phyloP scores from a whole-genome alignment of 768 basidiomycete genomes.

The Lentinula boryana region DNA sequence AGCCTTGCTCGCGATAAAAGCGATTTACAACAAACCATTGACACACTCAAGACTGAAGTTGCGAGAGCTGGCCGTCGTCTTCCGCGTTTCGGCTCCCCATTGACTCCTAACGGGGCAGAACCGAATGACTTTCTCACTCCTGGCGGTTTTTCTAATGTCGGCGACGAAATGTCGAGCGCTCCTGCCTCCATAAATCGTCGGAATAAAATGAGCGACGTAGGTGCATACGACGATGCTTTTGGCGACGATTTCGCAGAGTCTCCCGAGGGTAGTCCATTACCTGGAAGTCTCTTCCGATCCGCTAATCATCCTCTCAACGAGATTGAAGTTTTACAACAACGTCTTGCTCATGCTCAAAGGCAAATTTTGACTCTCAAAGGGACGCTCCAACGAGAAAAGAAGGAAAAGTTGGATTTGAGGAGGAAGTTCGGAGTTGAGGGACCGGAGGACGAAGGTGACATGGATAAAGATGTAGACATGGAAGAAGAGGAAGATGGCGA shows the following conservation, averaged over 20 bases:
- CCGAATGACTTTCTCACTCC: conserved; percentile 52
- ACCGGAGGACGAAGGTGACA: conserved; percentile 18
- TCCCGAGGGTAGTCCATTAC: conserved; percentile 53
- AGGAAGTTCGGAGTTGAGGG: conserved; percentile 43
- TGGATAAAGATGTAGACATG: conserved; percentile 15
- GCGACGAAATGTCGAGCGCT: conserved; percentile 62
- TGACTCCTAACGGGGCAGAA: conserved; percentile 56
- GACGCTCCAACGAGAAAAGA: conserved; percentile 77
- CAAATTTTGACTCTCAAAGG: conserved; percentile 80
- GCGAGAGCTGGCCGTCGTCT: conserved; percentile 57
- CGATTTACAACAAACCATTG: conserved; percentile 79
- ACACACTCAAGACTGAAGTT: conserved; percentile 68
- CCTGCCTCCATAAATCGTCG: conserved; percentile 59
- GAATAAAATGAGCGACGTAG: conserved; percentile 17
- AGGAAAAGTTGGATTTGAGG: conserved; percentile 63
- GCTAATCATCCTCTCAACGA: conserved; percentile 75
- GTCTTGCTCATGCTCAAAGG: conserved; percentile 80
- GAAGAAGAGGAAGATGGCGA: conserved; percentile 16
- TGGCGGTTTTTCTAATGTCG: conserved; percentile 43
- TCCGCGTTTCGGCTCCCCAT: conserved; percentile 64
- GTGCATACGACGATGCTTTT: conserved; percentile 44
- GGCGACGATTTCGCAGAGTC: conserved; percentile 46
- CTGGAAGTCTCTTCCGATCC: conserved; percentile 53
- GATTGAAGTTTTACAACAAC: conserved; percentile 74
- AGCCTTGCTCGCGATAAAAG: conserved; percentile 88